Evolutionary conservation across 345 rosid genomes (phyloP).

Genomic region (Mercurialis annua): DNA sequence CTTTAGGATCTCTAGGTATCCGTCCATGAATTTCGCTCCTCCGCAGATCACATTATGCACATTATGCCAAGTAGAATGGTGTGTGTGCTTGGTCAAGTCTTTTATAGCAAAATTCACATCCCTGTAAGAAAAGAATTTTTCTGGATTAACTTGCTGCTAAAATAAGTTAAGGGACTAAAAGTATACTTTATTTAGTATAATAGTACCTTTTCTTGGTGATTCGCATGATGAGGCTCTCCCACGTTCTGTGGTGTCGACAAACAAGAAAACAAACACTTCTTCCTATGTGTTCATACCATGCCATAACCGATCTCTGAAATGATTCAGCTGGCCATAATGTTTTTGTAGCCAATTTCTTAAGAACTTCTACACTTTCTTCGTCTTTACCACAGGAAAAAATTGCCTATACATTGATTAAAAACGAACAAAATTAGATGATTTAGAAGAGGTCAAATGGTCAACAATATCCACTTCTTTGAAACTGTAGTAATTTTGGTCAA

Average conservation of each 20-base stretch:
- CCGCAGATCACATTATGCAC: slow-evolving; percentile 84
- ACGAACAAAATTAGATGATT: too few species aligned
- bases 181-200: too few species aligned
- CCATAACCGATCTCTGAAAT: slow-evolving; percentile 61
- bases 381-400: too few species aligned
- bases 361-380: slow-evolving; percentile 43
- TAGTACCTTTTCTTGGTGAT: slow-evolving; percentile 56
- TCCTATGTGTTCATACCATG: slow-evolving; percentile 81
- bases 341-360: slow-evolving; percentile 56
- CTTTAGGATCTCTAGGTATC: slow-evolving; percentile 38
- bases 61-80: slow-evolving; percentile 75
- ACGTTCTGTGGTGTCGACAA: slow-evolving; percentile 60
- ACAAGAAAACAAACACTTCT: slow-evolving; percentile 57
- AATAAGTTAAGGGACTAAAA: too few species aligned
- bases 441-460: too few species aligned
- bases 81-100: slow-evolving; percentile 72
- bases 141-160: too few species aligned
- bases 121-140: too few species aligned
- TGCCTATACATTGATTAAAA: too few species aligned
- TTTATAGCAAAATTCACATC: too few species aligned
- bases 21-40: slow-evolving; percentile 57
- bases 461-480: too few species aligned
- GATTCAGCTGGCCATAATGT: slow-evolving; percentile 65
- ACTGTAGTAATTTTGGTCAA: too few species aligned
- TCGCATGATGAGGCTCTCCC: slow-evolving; percentile 63